Evolutionary conservation across 345 rosid species (phyloP), one percentile per base, ranked within the genome.

Genomic region (sweet orange (Citrus sinensis)): DNA sequence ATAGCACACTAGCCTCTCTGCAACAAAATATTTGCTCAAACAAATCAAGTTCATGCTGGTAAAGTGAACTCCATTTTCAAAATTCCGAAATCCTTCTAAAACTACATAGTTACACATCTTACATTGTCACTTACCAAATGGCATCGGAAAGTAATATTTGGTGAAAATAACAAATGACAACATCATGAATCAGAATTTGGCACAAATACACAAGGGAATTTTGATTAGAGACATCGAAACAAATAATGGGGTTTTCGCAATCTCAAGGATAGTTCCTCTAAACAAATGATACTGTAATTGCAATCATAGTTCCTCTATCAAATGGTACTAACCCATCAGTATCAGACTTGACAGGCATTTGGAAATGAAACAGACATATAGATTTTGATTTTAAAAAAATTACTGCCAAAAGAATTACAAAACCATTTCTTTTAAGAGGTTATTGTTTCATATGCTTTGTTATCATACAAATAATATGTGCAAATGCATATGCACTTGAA

Each of bases 381-480:
- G 16, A 51, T 65, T 78, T 63, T 14, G 46, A 65, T 19, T 46
- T 29, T 65, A 30, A 59, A 37, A 79, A 37, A 59, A 62, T 78
- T 74, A 73, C 70, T 51, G 74, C 65, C 62, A 34, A 68, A 79
- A 67, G 80, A 84, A 75, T 77, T 62, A 79, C 86, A 73, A 78
- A 80, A 80, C 75, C 56, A 54, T 29, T 20, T 58, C 30, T 78
- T 63, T 76, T 63, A 37, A 32, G 40, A 70, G 27, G 65, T 60
- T 69, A 71, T 68, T 77, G 76, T 64, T 67, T 65, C 25, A 73
- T 77, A 56, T 79, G 83, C 79, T 78, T 51, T 60, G 29, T 67
- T 75, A 79, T 80, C 76, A 19, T 82, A 84, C 83, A 87, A 42
- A 87, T 84, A 84, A 73, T 59, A 32, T 39, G 76, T 59, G 74